Evolutionary conservation across 1,284 basidiomycete genomes (phyloP).

Genomic region (Erythrobasidium hasegawianum): DNA sequence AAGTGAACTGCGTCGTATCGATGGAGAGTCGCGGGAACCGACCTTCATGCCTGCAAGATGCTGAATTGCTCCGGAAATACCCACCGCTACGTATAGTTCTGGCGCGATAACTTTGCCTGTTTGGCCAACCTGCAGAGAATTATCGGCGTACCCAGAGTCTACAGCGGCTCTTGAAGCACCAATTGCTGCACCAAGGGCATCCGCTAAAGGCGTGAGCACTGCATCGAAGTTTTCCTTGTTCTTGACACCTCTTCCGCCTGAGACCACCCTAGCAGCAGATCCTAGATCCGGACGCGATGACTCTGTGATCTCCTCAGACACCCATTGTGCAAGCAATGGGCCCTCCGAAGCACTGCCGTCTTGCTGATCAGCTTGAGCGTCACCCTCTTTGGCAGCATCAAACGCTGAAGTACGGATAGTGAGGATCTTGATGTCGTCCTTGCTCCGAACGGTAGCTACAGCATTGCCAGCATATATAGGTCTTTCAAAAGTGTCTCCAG

Average conservation of each 20-base stretch:
- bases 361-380: constrained; percentile 59
- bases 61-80: constrained; percentile 97
- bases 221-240: constrained; percentile 85
- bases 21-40: neutral
- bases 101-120: constrained; percentile 81
- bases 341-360: constrained; percentile 45
- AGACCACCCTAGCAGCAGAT: constrained; percentile 81
- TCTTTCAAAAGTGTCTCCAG: constrained; percentile 75
- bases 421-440: constrained; percentile 81
- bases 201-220: constrained; percentile 87
- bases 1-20: neutral
- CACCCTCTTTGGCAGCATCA: constrained; percentile 57
- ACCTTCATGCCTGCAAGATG: constrained; percentile 97
- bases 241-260: constrained; percentile 93
- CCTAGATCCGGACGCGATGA: constrained; percentile 92
- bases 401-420: constrained; percentile 96
- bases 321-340: constrained; percentile 57
- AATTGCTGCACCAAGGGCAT: constrained; percentile 88
- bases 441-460: constrained; percentile 80
- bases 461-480: constrained; percentile 99
- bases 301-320: constrained; percentile 80
- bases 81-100: constrained; percentile 90
- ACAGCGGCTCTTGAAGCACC: constrained; percentile 97
- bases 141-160: constrained; percentile 97
- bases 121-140: constrained; percentile 96